phyloP scores from a whole-genome alignment of 495 filamentous ascomycete species.

The Aspergillus coremiiformis region DNA sequence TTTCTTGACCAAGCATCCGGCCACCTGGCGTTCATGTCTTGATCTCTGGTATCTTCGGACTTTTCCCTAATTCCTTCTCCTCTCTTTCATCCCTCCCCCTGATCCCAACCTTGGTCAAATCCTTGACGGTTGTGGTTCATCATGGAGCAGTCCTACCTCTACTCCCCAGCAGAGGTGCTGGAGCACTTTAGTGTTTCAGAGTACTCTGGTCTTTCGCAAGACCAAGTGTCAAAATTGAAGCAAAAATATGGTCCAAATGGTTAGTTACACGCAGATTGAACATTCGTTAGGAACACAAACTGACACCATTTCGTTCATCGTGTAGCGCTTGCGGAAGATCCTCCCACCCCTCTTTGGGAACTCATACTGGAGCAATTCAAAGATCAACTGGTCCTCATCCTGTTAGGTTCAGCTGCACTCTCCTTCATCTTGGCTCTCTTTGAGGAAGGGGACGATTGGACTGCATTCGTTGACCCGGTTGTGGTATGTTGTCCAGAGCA shows the following conservation, averaged over 20 bases:
- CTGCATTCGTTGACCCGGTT: conserved; percentile 95
- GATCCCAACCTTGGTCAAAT: conserved; percentile 5
- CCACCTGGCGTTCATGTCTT: conserved; percentile 27
- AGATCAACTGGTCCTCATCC: conserved; percentile 94
- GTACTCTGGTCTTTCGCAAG: conserved; percentile 57
- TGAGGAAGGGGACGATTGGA: conserved; percentile 88
- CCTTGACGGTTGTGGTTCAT: conserved; percentile 12
- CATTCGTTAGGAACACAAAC: neutral
- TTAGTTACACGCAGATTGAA: conserved; percentile 34
- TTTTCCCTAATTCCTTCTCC: conserved; percentile 6
- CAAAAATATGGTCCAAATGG: conserved; percentile 79
- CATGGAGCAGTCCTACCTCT: conserved; percentile 79
- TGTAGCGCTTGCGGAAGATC: conserved; percentile 87
- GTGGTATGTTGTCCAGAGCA: conserved; percentile 54
- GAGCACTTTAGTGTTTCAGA: conserved; percentile 63
- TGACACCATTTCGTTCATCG: neutral
- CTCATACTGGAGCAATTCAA: conserved; percentile 98
- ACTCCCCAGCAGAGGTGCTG: conserved; percentile 60
- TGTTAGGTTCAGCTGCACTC: conserved; percentile 86
- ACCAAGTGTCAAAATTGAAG: conserved; percentile 56
- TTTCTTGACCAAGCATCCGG: conserved; percentile 9
- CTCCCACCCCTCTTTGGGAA: conserved; percentile 94
- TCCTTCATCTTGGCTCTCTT: conserved; percentile 93
- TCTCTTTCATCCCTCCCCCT: conserved; percentile 9
- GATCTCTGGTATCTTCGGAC: conserved; percentile 6